These are phyloP conservation scores for Phytophthora multivora DNA, from an alignment of 352 stramenopile genomes.

Conservation along the genomic window DNA sequence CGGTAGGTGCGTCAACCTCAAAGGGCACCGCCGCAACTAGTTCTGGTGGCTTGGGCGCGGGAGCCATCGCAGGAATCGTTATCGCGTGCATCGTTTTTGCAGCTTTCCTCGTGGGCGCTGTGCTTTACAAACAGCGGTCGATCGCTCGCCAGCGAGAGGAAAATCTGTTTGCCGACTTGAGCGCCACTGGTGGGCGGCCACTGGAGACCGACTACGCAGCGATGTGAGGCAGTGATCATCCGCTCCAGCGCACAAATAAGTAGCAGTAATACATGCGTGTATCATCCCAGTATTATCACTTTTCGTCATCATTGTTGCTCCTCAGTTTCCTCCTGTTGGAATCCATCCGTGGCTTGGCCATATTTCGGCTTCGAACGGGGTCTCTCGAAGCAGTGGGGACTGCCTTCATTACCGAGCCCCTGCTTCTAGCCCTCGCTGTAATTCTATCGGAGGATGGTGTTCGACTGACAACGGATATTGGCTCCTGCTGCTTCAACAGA, in stretches of 20 bases:
- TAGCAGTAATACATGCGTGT: too few relatives aligned
- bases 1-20: slow-evolving; percentile 3
- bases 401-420: not conserved
- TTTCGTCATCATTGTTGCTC: slow-evolving; percentile 36
- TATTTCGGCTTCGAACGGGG: slow-evolving; percentile 4
- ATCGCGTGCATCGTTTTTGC: slow-evolving; percentile 21
- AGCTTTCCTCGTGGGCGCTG: slow-evolving; percentile 16
- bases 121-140: slow-evolving; percentile 18
- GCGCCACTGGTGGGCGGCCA: slow-evolving; percentile 12
- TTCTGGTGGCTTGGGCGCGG: slow-evolving; percentile 3
- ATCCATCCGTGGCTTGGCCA: slow-evolving; percentile 3
- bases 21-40: slow-evolving; percentile 2
- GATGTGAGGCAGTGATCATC: slow-evolving; percentile 15
- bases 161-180: slow-evolving; percentile 31
- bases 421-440: slow-evolving; percentile 1
- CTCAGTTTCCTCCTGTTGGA: not conserved
- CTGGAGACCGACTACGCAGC: slow-evolving; percentile 31
- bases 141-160: slow-evolving; percentile 30
- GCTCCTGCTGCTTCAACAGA: slow-evolving; percentile 45
- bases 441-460: not conserved
- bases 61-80: slow-evolving; percentile 25
- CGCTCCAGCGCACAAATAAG: not conserved
- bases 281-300: slow-evolving; percentile 3
- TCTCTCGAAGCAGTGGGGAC: slow-evolving; percentile 1
- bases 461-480: slow-evolving; percentile 11